A percentile compares a stretch with the other conserved stretches of the same genome.
phyloP scores from a whole-genome alignment of 208 protist species.

The Phytomonas sp. region DNA sequence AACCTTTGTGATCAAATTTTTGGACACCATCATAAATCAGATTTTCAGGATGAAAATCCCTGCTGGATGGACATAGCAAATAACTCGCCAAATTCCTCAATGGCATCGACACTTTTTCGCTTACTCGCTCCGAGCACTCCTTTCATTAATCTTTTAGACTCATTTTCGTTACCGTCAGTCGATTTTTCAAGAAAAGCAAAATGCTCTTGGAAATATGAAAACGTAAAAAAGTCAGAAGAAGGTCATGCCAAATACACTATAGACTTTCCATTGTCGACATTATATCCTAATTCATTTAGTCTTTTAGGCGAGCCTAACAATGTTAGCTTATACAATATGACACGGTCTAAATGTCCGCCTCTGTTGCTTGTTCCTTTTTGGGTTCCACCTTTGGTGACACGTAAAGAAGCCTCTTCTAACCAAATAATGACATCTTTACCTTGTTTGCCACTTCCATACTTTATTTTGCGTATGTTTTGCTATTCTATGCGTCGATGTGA shows the following conservation, averaged over 20 bases:
- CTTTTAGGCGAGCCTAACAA: constrained; percentile 47
- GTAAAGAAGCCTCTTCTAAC: constrained; percentile 42
- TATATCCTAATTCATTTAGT: constrained; percentile 46
- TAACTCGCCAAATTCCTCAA: constrained; percentile 34
- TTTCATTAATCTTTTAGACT: constrained; percentile 56
- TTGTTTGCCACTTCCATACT: constrained; percentile 67
- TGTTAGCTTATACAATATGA: constrained; percentile 40
- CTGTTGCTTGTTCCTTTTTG: constrained; percentile 73
- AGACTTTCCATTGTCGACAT: constrained; percentile 50
- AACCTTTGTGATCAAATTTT: constrained; percentile 64
- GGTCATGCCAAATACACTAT: constrained; percentile 15
- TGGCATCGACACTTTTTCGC: constrained; percentile 45
- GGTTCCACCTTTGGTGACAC: constrained; percentile 64
- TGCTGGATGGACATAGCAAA: constrained; percentile 83
- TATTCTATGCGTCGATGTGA: constrained; percentile 9
- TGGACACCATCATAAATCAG: constrained; percentile 23
- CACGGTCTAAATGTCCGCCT: constrained; percentile 37
- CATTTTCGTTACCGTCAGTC: constrained; percentile 42
- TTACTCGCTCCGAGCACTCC: constrained; percentile 50
- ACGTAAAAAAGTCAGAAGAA: constrained; percentile 9
- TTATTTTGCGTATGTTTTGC: constrained; percentile 57
- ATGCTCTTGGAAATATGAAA: constrained; percentile 33
- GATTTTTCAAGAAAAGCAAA: constrained; percentile 40
- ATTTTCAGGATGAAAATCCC: constrained; percentile 12
- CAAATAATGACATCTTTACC: constrained; percentile 60